Evolutionary conservation across 1,284 basidiomycete genomes (phyloP), one percentile per base, ranked within the genome.

Genomic region (Marasmius tenuissimus): DNA sequence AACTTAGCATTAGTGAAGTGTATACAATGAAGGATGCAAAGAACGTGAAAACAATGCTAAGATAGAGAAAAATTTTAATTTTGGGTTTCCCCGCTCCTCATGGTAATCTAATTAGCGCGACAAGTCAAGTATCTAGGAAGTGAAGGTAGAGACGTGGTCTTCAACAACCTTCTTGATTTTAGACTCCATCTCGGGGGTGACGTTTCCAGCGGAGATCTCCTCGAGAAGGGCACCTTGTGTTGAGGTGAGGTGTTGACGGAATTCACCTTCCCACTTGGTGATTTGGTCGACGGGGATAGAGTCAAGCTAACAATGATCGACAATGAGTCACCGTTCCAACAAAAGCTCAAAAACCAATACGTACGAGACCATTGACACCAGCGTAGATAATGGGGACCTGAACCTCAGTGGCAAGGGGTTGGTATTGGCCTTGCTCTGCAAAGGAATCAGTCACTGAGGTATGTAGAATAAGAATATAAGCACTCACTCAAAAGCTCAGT

Each of bases 381-480:
- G 96, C 96, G 79, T 97, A 98, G 84, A 98, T 96, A 77, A 98
- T 94, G 68, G 97, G 97, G 70, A 98, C 94, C 85, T 97, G 96
- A 70, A 98, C 82, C 83, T 98, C 96, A 80, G 91, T 96, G 64
- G 94, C 81, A 75, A 93, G 76, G 63, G 92, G 92, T 76, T 96
- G 91, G 83, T 97, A 98, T 85, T 98, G 97, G 71, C 94, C 95
- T 89, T 99, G 97, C 85, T 98, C 89, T 92, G 68, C 60, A 61
- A 59, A 40, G 27, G 37, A 53, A 20, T 54, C 16, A 54, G 52
- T 38, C 37, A 52, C 60, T 55, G 39, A 67, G 18, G 68, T 60
- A 35, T n/a, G 48, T 27, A 47, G 12, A 20, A 34, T 5, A 50
- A 62, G 20, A 56, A 12, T 55, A 37, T 33, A 35, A 57, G 5